These are phyloP conservation scores for Nyssa sinensis DNA, from an alignment of 148 eudicot genomes.

Conservation along the genomic window DNA sequence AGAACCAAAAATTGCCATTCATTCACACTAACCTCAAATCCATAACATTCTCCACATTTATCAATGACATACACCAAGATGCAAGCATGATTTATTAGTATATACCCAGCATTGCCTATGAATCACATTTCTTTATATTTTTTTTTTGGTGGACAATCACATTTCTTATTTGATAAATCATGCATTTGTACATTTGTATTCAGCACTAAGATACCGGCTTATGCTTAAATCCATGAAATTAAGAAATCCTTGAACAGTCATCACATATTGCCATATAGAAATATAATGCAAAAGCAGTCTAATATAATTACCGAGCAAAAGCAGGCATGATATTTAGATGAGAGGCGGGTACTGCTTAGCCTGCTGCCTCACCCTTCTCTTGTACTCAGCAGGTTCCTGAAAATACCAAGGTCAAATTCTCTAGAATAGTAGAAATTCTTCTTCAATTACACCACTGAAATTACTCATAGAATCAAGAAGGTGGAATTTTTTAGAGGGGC, in stretches of 20 bases:
- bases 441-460: neutral
- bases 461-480: neutral
- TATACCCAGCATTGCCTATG: neutral
- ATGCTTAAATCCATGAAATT: neutral
- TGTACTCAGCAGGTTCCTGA: conserved; percentile 24
- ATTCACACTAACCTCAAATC: neutral
- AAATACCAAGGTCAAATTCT: neutral
- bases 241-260: neutral
- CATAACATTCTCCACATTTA: neutral
- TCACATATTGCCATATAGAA: conserved; percentile 2
- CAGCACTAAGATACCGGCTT: no score
- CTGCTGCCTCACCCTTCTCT: conserved; percentile 22
- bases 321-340: conserved; percentile 4
- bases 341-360: conserved; percentile 21
- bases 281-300: neutral
- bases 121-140: no score
- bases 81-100: no score
- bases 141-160: no score
- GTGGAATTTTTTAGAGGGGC: neutral
- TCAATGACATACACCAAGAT: no score
- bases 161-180: neutral
- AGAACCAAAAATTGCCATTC: no score
- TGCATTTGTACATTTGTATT: neutral
- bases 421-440: neutral
- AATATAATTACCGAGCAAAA: neutral